A percentile compares a stretch with the other conserved stretches of the same genome.
phyloP scores from a whole-genome alignment of 139 green algal species.

The Chlamydomonas sp. region DNA sequence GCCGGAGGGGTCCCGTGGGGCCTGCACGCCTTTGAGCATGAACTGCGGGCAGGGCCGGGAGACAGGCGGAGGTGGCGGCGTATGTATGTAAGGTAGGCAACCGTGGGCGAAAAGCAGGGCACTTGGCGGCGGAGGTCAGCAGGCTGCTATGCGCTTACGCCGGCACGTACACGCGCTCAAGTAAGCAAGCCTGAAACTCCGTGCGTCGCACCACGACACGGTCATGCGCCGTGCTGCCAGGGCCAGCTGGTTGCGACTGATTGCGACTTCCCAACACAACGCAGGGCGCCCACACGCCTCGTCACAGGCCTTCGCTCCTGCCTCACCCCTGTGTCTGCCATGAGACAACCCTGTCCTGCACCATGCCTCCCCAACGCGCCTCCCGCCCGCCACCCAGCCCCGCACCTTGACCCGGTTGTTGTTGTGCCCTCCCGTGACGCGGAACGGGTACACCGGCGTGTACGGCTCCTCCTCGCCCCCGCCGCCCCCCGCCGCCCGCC shows the following conservation, averaged over 20 bases:
- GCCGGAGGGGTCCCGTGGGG: neutral
- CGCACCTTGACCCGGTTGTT: conserved; percentile 29
- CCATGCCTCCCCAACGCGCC: neutral
- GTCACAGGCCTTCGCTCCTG: no score
- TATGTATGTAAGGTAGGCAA: neutral
- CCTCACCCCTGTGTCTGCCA: no score
- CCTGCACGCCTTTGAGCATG: neutral
- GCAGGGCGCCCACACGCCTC: no score
- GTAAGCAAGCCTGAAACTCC: no score
- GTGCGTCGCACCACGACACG: no score
- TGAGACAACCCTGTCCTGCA: no score
- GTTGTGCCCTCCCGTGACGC: neutral
- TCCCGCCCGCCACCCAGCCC: neutral
- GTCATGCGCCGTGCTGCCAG: no score
- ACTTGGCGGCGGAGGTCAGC: no score
- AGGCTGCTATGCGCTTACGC: no score
- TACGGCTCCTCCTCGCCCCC: neutral
- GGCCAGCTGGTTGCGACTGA: no score
- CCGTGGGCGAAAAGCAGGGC: neutral
- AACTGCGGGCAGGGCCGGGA: neutral
- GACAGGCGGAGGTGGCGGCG: neutral
- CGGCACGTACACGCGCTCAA: no score
- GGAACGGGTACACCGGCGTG: conserved; percentile 26
- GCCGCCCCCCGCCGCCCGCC: neutral
- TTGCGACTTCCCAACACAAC: no score